phyloP scores from a whole-genome alignment of 805 yeast species.

The Kodamaea jinghongensis region DNA sequence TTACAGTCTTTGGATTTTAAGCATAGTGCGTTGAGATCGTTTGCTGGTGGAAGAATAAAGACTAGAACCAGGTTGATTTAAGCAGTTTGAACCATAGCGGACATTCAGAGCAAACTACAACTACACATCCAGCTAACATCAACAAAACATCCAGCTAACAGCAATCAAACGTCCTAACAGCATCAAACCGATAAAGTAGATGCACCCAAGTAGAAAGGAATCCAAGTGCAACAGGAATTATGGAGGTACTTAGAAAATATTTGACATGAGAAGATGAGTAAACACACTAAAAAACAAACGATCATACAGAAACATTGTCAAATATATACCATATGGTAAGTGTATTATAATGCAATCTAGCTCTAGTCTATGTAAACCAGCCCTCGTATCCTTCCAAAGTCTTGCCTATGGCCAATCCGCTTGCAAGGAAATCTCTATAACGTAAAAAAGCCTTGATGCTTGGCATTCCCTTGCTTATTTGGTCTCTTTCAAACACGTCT shows the following conservation, averaged over 20 bases:
- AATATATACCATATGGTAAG: too few species aligned
- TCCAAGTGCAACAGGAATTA: too few species aligned
- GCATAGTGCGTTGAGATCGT: conserved; percentile 65
- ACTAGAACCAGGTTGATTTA: conserved; percentile 52
- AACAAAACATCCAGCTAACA: too few species aligned
- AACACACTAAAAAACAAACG: neutral
- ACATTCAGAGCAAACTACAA: too few species aligned
- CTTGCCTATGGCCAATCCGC: conserved; percentile 14
- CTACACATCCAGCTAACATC: too few species aligned
- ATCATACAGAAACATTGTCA: neutral
- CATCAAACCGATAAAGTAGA: too few species aligned
- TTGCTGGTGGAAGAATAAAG: conserved; percentile 64
- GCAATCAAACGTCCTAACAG: too few species aligned
- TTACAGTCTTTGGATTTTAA: conserved; percentile 58
- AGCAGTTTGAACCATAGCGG: too few species aligned
- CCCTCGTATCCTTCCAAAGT: conserved; percentile 8
- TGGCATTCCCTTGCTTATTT: conserved; percentile 11
- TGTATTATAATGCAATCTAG: neutral
- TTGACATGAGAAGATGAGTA: too few species aligned
- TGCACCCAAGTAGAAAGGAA: too few species aligned
- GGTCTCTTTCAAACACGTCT: conserved; percentile 19
- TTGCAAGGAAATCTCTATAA: conserved; percentile 36
- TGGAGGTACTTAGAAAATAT: too few species aligned
- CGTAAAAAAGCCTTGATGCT: conserved; percentile 27
- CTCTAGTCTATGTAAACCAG: neutral